Evolutionary conservation across 2,329 filamentous ascomycete species (phyloP), one percentile per base, ranked within the genome.

Genomic region (Fusarium sp.): DNA sequence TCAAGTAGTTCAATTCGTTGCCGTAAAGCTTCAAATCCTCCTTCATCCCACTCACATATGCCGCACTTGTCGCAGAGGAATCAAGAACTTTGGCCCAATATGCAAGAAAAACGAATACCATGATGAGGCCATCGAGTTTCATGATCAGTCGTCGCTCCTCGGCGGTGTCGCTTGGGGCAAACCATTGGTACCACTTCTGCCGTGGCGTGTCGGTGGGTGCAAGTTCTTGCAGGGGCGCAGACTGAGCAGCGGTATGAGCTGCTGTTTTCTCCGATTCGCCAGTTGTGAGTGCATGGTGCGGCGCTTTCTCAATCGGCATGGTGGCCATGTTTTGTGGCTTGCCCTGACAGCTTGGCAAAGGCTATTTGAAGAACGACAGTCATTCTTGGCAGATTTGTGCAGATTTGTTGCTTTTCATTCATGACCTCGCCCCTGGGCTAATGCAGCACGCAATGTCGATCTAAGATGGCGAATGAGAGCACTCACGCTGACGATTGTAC

Each of bases 11-110:
- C 18, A 70, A 37, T 14, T 70, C 57, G 13, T 67, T 63, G 6
- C 67, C 67, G 11, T 57, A 43, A 14, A 70, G 59, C 9, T 41
- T 43, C 16, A 70, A 37, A 25, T 70, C 63, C 25, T 67, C 67
- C 32, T 50, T 63, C 67, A 70, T 67, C 9, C 67, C 67, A 11
- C 67, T 70, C 7, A 35, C 58, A 50, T 81, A 85, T 5, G 83
- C 83, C 4, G 66, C 54, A 37, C 65, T 69, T 18, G 68, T 73
- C 18, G 72, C 72, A n/a, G 72, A 75, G 27, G 68, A 68, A 54
- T 77, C 75, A 13, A 90, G 84, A 68, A 89, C 88, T 76, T 89
- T 90, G 60, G 87, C 84, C 85, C 88, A 90, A 69, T 90, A 90
- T 0, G 86, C 84, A 4, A 90, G 78, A 52, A 90, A 87, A 0